Conservation (phyloP, 179 eudicot genomes). For the Gypsophila paniculata region DNA sequence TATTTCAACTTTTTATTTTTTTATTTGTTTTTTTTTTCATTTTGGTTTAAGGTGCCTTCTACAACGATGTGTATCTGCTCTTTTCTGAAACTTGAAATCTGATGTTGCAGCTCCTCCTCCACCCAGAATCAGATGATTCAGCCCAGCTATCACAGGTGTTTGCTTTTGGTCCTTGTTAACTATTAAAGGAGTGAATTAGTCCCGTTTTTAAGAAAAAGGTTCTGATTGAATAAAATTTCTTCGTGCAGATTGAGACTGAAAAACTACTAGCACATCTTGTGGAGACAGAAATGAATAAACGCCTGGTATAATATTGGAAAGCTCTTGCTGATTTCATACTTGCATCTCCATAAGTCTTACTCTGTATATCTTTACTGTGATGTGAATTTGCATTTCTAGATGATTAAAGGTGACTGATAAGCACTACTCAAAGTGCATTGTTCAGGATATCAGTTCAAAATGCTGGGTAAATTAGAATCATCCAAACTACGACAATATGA, state of each 20-base stretch:
- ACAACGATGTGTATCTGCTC: background rate
- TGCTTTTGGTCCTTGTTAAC: constrained; percentile 14
- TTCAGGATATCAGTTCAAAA: background rate
- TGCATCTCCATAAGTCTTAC: background rate
- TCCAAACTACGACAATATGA: too few species aligned
- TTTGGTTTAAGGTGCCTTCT: constrained; percentile 9
- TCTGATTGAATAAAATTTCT: background rate
- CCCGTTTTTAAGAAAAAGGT: background rate
- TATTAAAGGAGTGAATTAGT: background rate
- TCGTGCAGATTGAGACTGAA: constrained; percentile 88
- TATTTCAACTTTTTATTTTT: background rate
- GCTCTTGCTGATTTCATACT: constrained; percentile 13
- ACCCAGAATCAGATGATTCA: constrained; percentile 96
- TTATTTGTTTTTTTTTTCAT: background rate
- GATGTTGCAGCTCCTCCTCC: constrained; percentile 70
- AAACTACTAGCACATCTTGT: constrained; percentile 91
- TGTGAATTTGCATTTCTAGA: background rate
- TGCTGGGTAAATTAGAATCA: too few species aligned
- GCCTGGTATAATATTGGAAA: constrained; percentile 45
- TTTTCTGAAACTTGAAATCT: constrained; percentile 11
- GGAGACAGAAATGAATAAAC: constrained; percentile 87
- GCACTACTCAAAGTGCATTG: background rate
- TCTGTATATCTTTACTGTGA: background rate
- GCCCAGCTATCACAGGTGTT: constrained; percentile 96
- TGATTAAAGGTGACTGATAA: background rate